Conservation (phyloP, 2,329 filamentous ascomycete species). For the Penicillium sp. region DNA sequence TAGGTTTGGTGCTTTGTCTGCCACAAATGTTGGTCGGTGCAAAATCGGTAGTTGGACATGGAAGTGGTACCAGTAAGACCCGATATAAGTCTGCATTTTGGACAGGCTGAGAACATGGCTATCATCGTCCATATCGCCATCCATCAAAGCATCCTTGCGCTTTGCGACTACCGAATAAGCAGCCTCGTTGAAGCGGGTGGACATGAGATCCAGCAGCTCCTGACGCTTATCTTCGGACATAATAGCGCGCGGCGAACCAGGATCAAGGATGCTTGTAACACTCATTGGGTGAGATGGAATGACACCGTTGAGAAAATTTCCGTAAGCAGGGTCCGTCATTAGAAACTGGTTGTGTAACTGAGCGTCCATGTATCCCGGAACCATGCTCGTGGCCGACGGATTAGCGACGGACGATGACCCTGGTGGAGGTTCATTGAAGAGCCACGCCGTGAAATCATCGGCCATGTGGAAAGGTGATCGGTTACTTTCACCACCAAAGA, state of each 20-base stretch:
- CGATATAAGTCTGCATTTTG: constrained; percentile 96
- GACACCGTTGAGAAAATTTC: constrained; percentile 54
- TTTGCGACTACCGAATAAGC: constrained; percentile 74
- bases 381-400: constrained; percentile 43
- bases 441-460: constrained; percentile 83
- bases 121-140: constrained; percentile 72
- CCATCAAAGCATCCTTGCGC: constrained; percentile 75
- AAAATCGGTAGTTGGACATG: constrained; percentile 93
- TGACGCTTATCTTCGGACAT: constrained; percentile 87
- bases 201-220: constrained; percentile 81
- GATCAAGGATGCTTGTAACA: constrained; percentile 82
- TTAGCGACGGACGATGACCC: constrained; percentile 60
- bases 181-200: constrained; percentile 78
- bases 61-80: constrained; percentile 93
- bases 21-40: constrained; percentile 90
- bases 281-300: constrained; percentile 81
- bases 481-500: constrained; percentile 85
- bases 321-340: constrained; percentile 54
- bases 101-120: constrained; percentile 74
- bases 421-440: constrained; percentile 73
- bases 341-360: constrained; percentile 57
- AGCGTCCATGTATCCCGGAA: constrained; percentile 47
- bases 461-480: constrained; percentile 87
- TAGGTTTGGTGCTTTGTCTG: constrained; percentile 83
- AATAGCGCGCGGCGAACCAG: constrained; percentile 76